These are phyloP conservation scores for Cardamine occulta DNA, from an alignment of 345 rosid genomes.

Conservation along the genomic window DNA sequence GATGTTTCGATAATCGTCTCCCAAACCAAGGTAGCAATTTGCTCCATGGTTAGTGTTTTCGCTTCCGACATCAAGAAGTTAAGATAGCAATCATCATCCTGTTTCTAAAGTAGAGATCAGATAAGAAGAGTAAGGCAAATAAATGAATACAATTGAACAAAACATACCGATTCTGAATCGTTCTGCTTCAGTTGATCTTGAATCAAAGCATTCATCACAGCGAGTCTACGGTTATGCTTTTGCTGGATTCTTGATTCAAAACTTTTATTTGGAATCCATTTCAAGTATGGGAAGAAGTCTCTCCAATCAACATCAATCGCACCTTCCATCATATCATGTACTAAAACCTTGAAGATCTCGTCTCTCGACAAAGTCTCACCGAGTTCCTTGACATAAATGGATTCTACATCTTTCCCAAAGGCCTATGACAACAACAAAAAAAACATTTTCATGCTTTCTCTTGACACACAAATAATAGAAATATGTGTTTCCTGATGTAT, in stretches of 20 bases:
- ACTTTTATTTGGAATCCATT: constrained; percentile 75
- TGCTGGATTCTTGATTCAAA: constrained; percentile 57
- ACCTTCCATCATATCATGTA: constrained; percentile 76
- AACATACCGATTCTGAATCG: constrained; percentile 59
- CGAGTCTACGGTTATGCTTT: constrained; percentile 56
- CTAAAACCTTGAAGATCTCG: constrained; percentile 59
- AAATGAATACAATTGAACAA: background rate
- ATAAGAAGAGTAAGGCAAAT: background rate
- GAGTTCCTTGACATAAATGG: constrained; percentile 71
- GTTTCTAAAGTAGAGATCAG: constrained; percentile 26
- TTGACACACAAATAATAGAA: background rate
- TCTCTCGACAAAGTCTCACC: constrained; percentile 60
- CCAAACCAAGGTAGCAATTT: constrained; percentile 70
- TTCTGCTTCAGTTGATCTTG: constrained; percentile 52
- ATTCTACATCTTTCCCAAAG: constrained; percentile 64
- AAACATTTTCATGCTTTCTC: background rate
- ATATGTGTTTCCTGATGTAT: background rate
- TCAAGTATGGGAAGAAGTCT: constrained; percentile 87
- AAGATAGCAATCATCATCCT: constrained; percentile 63
- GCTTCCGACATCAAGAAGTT: constrained; percentile 67
- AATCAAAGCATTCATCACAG: constrained; percentile 69
- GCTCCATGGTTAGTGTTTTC: constrained; percentile 62
- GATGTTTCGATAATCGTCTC: constrained; percentile 75
- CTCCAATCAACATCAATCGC: constrained; percentile 93
- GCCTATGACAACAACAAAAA: constrained; percentile 46